A percentile compares a stretch with the other conserved stretches of the same genome.
Conservation (phyloP, 2,329 filamentous ascomycete species). For the Dryadomyces sulphureus region DNA sequence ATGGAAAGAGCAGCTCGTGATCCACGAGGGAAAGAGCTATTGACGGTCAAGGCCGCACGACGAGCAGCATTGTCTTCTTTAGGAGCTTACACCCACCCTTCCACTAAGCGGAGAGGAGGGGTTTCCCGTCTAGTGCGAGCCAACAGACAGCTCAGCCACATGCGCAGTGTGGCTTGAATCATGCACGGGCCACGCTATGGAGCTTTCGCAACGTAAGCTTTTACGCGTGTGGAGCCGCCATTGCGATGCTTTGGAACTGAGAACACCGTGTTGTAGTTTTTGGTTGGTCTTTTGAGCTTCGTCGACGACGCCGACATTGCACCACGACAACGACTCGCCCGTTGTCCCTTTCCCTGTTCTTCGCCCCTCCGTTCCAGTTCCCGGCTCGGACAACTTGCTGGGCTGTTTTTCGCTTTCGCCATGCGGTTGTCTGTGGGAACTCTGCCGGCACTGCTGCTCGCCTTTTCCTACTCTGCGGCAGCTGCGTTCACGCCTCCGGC, state of each 20-base stretch:
- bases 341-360: not conserved
- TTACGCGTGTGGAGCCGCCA: conserved; percentile 8
- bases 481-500: conserved; percentile 59
- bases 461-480: conserved; percentile 30
- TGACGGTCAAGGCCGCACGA: too few relatives aligned
- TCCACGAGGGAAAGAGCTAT: too few relatives aligned
- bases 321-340: not conserved
- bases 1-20: too few relatives aligned
- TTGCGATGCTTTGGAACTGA: conserved; percentile 9
- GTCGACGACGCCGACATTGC: conserved; percentile 1
- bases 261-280: conserved; percentile 18
- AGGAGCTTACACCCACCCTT: too few relatives aligned
- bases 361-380: not conserved
- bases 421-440: conserved; percentile 33
- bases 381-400: conserved; percentile 11
- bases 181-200: conserved; percentile 4
- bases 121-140: not conserved
- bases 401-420: conserved; percentile 13
- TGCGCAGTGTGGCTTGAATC: not conserved
- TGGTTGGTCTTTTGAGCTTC: conserved; percentile 1
- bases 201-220: conserved; percentile 22
- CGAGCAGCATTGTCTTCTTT: too few relatives aligned
- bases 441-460: conserved; percentile 43
- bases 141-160: not conserved
- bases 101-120: not conserved